These are phyloP conservation scores for Hortaea sp. DNA, from an alignment of 2,329 filamentous ascomycete species.

Conservation along the genomic window DNA sequence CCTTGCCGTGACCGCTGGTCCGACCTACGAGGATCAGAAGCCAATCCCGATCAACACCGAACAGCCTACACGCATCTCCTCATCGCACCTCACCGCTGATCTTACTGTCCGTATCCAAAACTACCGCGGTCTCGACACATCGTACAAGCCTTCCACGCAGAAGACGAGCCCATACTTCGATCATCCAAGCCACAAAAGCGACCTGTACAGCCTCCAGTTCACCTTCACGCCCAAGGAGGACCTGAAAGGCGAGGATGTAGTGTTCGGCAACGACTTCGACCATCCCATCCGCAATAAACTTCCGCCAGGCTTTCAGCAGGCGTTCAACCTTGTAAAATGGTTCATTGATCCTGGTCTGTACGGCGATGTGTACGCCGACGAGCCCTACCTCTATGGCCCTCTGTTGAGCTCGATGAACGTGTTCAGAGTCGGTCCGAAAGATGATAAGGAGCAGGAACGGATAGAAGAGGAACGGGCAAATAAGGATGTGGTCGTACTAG, in stretches of 20 bases:
- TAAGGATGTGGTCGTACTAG: slow-evolving; percentile 49
- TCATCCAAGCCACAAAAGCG: slow-evolving; percentile 55
- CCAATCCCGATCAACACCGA: slow-evolving; percentile 66
- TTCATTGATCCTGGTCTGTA: slow-evolving; percentile 85
- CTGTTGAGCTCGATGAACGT: slow-evolving; percentile 72
- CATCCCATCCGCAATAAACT: slow-evolving; percentile 76
- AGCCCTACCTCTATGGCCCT: slow-evolving; percentile 76
- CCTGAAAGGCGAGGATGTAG: slow-evolving; percentile 57
- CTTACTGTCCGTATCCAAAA: slow-evolving; percentile 66
- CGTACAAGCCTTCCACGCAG: slow-evolving; percentile 43
- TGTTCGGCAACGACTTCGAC: slow-evolving; percentile 95
- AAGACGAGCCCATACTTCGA: slow-evolving; percentile 68
- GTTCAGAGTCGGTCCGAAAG: slow-evolving; percentile 53
- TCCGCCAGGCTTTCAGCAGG: slow-evolving; percentile 76
- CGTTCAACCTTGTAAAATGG: slow-evolving; percentile 78
- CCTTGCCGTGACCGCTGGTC: slow-evolving; percentile 71
- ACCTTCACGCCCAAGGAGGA: slow-evolving; percentile 60
- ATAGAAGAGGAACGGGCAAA: slow-evolving; percentile 35
- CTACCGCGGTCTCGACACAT: slow-evolving; percentile 57
- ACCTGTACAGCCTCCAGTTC: slow-evolving; percentile 80
- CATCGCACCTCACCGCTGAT: slow-evolving; percentile 53
- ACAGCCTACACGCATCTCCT: slow-evolving; percentile 52
- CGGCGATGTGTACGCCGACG: slow-evolving; percentile 78
- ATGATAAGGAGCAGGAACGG: slow-evolving; percentile 23
- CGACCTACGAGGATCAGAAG: slow-evolving; percentile 64